Conservation (phyloP, 2,329 filamentous ascomycete species). For the Fusarium sp. region DNA sequence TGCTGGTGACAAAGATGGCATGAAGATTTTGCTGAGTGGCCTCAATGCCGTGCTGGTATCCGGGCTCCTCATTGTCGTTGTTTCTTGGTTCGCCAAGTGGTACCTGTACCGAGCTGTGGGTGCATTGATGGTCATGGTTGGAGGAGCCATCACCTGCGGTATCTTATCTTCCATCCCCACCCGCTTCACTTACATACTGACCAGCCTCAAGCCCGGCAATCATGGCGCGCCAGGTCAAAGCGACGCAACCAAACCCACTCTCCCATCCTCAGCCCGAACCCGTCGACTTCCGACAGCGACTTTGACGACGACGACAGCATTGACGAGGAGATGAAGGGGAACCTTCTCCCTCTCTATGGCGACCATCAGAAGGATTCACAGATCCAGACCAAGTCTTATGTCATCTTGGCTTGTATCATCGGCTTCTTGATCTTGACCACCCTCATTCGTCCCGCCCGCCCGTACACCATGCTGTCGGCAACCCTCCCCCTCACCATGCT, state of each 20-base stretch:
- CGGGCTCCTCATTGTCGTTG: constrained; percentile 40
- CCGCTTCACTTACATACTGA: constrained; percentile 8
- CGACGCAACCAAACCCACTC: constrained; percentile 18
- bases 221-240: constrained; percentile 5
- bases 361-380: constrained; percentile 23
- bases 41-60: constrained; percentile 45
- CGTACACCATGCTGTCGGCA: constrained; percentile 53
- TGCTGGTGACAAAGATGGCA: constrained; percentile 50
- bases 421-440: constrained; percentile 37
- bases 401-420: constrained; percentile 4
- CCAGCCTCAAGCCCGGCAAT: constrained; percentile 31
- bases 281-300: constrained; percentile 40
- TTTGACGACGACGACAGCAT: constrained; percentile 9
- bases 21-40: constrained; percentile 53
- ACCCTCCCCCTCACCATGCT: constrained; percentile 52
- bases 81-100: constrained; percentile 47
- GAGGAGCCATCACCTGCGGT: constrained; percentile 43
- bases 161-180: not conserved
- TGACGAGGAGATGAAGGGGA: constrained; percentile 36
- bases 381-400: constrained; percentile 23
- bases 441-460: constrained; percentile 47
- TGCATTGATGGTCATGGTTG: constrained; percentile 38
- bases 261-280: constrained; percentile 8
- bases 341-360: constrained; percentile 22
- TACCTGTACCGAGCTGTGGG: constrained; percentile 44